Base-by-base conservation (phyloP, 2,329 filamentous ascomycete genomes). In the Exophiala alcalophila region DNA sequence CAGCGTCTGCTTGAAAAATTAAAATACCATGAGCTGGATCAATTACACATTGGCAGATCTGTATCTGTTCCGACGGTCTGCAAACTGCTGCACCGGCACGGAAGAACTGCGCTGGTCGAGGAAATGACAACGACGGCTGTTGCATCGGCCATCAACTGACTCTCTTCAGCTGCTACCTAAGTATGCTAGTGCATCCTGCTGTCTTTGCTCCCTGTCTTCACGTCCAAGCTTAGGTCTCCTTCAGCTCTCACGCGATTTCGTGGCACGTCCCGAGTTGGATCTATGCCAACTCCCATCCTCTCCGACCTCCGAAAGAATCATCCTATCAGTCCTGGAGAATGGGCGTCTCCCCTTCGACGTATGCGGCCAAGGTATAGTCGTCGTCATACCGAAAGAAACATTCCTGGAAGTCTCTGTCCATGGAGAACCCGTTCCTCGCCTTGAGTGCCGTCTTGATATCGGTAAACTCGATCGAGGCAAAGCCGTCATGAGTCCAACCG, bases 381-480 rank as follows among this genome's bases (percentile, higher is more conserved):
- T 27, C 23, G 18, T 38, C 46, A 27, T 44, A 49, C 9, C 26
- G 41, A 12, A 49, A 20, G 19, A 29, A 18, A n/a, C 21, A 28
- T 19, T 21, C 19, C 21, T 29, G 35, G 32, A 45, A n/a, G 2
- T 43, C 37, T 9, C 14, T 18, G 12, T 42, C 37, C 11, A 8
- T 30, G 36, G 35, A 26, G 37, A 49, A 14, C 24, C 28, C 15
- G 12, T 23, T 26, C 25, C 27, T 33, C 9, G 53, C 52, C 16
- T 47, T 48, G 37, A 47, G 41, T 11, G 50, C 49, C 6, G 30
- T 49, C 27, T 54, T 48, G 28, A 56, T 37, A 16, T 50, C 43
- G 25, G 47, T 49, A 35, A 56, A 56, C 25, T 55, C 54, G n/a
- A 56, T 42, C 5, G 49, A 40, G 8, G 34, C 50, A 26, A 35